A percentile compares a stretch with the other conserved stretches of the same genome.
These are phyloP conservation scores for Mrakia frigida DNA, from an alignment of 768 basidiomycete species.

Conservation along the genomic window DNA sequence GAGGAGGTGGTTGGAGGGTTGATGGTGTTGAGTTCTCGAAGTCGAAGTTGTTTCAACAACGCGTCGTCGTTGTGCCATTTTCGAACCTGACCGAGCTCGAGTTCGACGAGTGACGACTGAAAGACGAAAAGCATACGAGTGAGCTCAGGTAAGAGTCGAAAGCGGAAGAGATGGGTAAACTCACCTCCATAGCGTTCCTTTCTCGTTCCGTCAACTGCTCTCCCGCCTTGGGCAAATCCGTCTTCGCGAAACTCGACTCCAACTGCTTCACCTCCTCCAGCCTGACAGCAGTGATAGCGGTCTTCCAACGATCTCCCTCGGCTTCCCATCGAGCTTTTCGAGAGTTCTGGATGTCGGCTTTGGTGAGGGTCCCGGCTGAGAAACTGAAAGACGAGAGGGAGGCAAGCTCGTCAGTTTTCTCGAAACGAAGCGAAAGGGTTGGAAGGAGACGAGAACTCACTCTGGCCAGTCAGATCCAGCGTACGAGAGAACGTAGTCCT, in stretches of 20 bases:
- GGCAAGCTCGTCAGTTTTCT: neutral
- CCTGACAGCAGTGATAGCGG: neutral
- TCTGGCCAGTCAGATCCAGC: conserved; percentile 3
- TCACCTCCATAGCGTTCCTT: neutral
- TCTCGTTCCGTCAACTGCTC: neutral
- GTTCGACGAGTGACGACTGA: neutral
- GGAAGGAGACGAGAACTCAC: neutral
- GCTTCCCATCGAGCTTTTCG: neutral
- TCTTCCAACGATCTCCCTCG: neutral
- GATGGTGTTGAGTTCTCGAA: conserved; percentile 1
- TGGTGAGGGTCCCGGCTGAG: neutral
- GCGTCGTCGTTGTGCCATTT: conserved; percentile 10
- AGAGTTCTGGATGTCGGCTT: conserved; percentile 5
- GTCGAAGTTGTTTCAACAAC: neutral
- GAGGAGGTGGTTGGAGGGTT: neutral
- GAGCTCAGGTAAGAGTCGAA: neutral
- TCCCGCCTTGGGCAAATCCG: neutral
- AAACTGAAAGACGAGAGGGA: neutral
- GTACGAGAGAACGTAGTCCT: neutral
- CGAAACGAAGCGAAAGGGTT: neutral
- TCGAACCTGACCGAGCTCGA: neutral
- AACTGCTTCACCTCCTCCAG: neutral
- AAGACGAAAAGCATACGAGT: neutral
- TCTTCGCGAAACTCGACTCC: neutral
- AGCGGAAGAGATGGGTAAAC: neutral